A percentile compares a stretch with the other conserved stretches of the same genome.
Conservation (phyloP, 2,329 filamentous ascomycete genomes). For the Pyrenophora graminea region DNA sequence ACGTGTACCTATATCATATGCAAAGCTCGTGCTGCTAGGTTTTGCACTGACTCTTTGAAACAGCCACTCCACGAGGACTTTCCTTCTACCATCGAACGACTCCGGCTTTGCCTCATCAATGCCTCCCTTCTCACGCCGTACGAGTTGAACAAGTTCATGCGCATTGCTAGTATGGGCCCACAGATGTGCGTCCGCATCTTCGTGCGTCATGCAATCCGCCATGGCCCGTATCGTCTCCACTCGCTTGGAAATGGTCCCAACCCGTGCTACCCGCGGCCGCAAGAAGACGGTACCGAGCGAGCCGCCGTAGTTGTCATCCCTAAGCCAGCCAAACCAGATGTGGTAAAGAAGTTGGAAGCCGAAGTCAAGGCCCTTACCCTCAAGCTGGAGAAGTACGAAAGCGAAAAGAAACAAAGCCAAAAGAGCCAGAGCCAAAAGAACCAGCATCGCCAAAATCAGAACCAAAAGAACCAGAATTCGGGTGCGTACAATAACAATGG, state of each 20-base stretch:
- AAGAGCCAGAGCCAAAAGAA: too few species aligned
- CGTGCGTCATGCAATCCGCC: constrained; percentile 10
- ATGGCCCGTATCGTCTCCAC: constrained; percentile 2
- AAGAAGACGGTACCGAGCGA: too few species aligned
- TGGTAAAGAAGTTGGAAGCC: too few species aligned
- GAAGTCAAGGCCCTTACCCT: too few species aligned
- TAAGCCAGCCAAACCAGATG: too few species aligned
- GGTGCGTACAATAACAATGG: too few species aligned
- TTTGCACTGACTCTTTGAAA: not conserved
- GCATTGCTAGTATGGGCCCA: not conserved
- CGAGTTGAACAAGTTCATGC: constrained; percentile 1
- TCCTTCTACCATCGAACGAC: constrained; percentile 10
- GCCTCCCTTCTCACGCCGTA: not conserved
- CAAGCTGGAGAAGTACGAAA: too few species aligned
- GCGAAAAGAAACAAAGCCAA: not conserved
- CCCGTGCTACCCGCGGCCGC: constrained; percentile 5
- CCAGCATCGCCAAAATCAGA: too few species aligned
- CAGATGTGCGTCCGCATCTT: constrained; percentile 10
- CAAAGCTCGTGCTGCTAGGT: not conserved
- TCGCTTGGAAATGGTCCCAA: constrained; percentile 7
- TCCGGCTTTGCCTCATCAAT: constrained; percentile 12
- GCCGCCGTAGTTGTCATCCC: too few species aligned
- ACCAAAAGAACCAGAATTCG: too few species aligned
- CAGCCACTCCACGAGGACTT: constrained; percentile 16
- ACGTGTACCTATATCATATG: too few species aligned